Percentiles rank a stretch among this genome's conserved stretches.
phyloP scores from a whole-genome alignment of 2,329 filamentous ascomycete species.

The Graphilbum sp. region DNA sequence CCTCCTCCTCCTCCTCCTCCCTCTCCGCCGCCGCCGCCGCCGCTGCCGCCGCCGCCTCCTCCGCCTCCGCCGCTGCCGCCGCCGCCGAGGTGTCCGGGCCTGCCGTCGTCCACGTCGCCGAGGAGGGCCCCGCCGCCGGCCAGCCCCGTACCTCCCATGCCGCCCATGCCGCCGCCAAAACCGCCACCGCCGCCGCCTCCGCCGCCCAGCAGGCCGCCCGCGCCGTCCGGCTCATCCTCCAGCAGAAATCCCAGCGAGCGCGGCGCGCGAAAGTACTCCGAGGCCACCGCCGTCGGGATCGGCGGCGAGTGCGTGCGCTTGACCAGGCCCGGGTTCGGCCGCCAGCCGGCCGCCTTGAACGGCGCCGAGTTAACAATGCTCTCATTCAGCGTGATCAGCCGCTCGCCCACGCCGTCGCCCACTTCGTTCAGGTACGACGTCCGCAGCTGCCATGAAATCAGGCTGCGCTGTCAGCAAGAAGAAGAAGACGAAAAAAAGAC shows the following conservation, averaged over 20 bases:
- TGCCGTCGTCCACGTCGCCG: not conserved
- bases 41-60: conserved; percentile 37
- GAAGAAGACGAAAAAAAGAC: not conserved
- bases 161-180: not conserved
- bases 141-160: not conserved
- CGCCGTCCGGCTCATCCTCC: conserved; percentile 56
- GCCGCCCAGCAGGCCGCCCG: conserved; percentile 49
- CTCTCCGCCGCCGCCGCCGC: conserved; percentile 37
- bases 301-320: conserved; percentile 76
- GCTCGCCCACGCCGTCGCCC: conserved; percentile 71
- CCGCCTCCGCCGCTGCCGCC: not conserved
- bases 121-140: not conserved
- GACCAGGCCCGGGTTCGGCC: conserved; percentile 53
- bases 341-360: conserved; percentile 74
- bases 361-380: conserved; percentile 62
- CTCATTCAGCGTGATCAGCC: conserved; percentile 67
- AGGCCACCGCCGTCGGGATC: conserved; percentile 66
- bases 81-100: not conserved
- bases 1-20: not conserved
- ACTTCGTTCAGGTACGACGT: conserved; percentile 66
- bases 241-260: conserved; percentile 46
- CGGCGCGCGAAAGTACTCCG: conserved; percentile 67
- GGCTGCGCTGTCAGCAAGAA: conserved; percentile 35
- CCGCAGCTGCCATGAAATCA: conserved; percentile 69
- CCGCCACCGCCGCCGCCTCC: conserved; percentile 21